phyloP scores from a whole-genome alignment of 139 green algal species.

The Chlorella sp. region DNA sequence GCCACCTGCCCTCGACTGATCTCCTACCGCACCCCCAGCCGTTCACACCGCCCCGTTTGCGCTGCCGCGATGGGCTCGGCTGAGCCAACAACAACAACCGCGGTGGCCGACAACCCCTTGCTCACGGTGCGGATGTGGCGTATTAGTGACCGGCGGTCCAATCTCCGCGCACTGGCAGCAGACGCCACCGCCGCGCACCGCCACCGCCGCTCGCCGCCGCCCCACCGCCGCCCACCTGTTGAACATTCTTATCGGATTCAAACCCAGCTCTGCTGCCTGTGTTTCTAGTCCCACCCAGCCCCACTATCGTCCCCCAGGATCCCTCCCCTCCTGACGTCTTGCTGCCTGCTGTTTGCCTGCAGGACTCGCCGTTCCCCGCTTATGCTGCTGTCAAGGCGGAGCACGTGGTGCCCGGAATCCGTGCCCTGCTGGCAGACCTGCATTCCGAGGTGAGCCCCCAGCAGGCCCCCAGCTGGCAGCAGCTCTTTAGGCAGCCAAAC shows the following conservation, averaged over 20 bases:
- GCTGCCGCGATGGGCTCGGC: neutral
- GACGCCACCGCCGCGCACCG: neutral
- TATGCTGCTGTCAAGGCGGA: conserved; percentile 88
- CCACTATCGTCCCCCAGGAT: too few relatives aligned
- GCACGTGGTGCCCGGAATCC: conserved; percentile 93
- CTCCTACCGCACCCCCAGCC: neutral
- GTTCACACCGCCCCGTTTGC: neutral
- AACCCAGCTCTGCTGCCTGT: too few relatives aligned
- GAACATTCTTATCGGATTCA: too few relatives aligned
- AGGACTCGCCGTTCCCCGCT: conserved; percentile 76
- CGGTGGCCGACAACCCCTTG: neutral
- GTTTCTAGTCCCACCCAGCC: too few relatives aligned
- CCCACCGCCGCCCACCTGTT: neutral
- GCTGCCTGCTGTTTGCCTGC: conserved; percentile 10
- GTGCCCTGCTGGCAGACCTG: conserved; percentile 75
- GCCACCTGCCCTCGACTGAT: neutral
- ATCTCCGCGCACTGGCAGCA: neutral
- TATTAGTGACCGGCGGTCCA: neutral
- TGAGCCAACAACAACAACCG: neutral
- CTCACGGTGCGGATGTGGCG: neutral
- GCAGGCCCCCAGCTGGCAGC: too few relatives aligned
- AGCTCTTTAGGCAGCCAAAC: too few relatives aligned
- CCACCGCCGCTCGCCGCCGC: neutral
- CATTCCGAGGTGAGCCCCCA: conserved; percentile 57
- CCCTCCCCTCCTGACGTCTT: neutral